These are phyloP conservation scores for Arctium minus DNA, from an alignment of 129 eudicot genomes.

Conservation along the genomic window DNA sequence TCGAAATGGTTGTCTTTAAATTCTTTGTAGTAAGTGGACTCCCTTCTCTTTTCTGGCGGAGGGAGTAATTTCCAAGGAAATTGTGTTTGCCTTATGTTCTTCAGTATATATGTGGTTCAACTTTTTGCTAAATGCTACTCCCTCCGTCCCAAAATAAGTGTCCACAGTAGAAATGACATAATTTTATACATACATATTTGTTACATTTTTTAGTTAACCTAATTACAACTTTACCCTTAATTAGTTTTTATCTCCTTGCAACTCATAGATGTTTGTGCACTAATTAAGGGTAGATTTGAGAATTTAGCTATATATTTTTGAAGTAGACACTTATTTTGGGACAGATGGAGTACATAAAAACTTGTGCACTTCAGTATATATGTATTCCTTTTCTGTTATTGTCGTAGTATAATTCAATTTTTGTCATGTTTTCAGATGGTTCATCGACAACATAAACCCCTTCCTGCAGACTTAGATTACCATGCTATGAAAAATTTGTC, in stretches of 20 bases:
- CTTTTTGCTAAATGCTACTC: no score
- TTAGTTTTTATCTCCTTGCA: no score
- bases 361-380: not conserved
- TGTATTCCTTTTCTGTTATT: not conserved
- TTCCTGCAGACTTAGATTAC: conserved; percentile 85
- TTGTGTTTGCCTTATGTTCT: not conserved
- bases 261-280: no score
- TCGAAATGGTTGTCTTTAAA: not conserved
- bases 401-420: not conserved
- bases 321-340: not conserved
- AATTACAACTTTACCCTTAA: no score
- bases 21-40: not conserved
- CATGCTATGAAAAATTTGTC: conserved; percentile 70
- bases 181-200: no score
- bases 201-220: no score
- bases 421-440: conserved; percentile 56
- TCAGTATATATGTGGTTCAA: not conserved
- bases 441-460: conserved; percentile 82
- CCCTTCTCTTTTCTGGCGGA: not conserved
- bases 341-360: not conserved
- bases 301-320: no score
- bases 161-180: no score
- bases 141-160: no score
- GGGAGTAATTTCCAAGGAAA: no score
- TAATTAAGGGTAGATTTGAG: no score